Base-by-base conservation (phyloP, 202 grass and related monocot genomes). In the Sporobolus alterniflorus region DNA sequence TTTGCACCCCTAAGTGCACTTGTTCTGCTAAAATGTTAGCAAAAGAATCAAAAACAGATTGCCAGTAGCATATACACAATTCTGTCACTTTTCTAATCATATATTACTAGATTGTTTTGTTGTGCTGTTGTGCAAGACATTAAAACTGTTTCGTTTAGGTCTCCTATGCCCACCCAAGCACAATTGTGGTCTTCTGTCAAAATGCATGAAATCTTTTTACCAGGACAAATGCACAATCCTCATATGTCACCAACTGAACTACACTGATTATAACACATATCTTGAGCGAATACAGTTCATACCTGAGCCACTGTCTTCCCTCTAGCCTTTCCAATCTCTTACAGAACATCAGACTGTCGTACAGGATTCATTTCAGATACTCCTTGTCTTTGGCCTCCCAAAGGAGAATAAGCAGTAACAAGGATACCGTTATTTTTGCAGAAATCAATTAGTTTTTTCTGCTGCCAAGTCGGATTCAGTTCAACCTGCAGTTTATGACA, bases 281-380 rank as follows among this genome's bases (percentile, higher is more conserved):
- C 49, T 40, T 41, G n/a, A 50, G 4, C 48, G 33, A 41, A 51
- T 8, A 55, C 18, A 77, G 33, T 75, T 52, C 18, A 76, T 66
- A 69, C 89, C 90, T 95, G 92, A 34, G 92, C 87, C 25, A 81
- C 73, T 63, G 81, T 88, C 64, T 88, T 90, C 54, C 90, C 89
- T 54, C 62, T 90, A 55, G 78, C 52, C 55, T 29, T 74, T 10
- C 61, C 82, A 72, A 91, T 90, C 67, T 90, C 85, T 67, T 88
- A 39, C 40, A 94, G 75, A 77, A 86, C 71, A 16, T 83, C 75
- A 25, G 82, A 94, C 12, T 79, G 77, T 13, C 87, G 26, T 11
- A 94, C 84, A 47, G 40, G 75, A 44, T 91, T 89, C 24, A 49
- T 29, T 49, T 60, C 43, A 18, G 56, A 66, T 49, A 36, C 59